These are phyloP conservation scores for Candida rishiriensis DNA, from an alignment of 805 yeast species.

Conservation along the genomic window DNA sequence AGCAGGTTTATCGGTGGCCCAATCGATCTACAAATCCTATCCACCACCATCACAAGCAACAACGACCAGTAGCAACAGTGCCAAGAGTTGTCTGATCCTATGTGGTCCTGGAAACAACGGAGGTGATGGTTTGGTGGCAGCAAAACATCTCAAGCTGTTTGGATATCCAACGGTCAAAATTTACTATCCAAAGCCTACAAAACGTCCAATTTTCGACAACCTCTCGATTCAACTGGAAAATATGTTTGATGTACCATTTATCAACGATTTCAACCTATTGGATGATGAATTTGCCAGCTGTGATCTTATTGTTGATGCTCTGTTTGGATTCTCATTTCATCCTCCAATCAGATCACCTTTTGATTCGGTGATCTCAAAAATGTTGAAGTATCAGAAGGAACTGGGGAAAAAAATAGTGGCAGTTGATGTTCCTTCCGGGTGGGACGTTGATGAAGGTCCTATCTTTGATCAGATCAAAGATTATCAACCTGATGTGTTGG, in stretches of 20 bases:
- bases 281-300: constrained; percentile 29
- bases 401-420: constrained; percentile 58
- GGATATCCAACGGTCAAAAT: constrained; percentile 64
- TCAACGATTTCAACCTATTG: constrained; percentile 30
- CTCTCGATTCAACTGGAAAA: constrained; percentile 58
- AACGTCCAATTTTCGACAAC: constrained; percentile 51
- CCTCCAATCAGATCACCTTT: constrained; percentile 87
- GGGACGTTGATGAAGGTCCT: constrained; percentile 94
- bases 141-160: constrained; percentile 79
- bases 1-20: constrained; percentile 94
- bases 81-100: constrained; percentile 54
- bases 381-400: constrained; percentile 29
- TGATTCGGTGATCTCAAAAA: constrained; percentile 38
- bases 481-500: constrained; percentile 57
- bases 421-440: constrained; percentile 92
- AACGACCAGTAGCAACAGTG: constrained; percentile 1
- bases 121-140: constrained; percentile 96
- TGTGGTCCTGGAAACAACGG: constrained; percentile 98
- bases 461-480: constrained; percentile 29
- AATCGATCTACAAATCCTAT: constrained; percentile 65
- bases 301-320: constrained; percentile 64
- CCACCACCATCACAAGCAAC: constrained; percentile 48
- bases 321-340: constrained; percentile 90
- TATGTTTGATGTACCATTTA: constrained; percentile 56
- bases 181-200: constrained; percentile 72